A percentile compares a stretch with the other conserved stretches of the same genome.
phyloP scores from a whole-genome alignment of 2,329 filamentous ascomycete species.

The Apiospora pterosperma region DNA sequence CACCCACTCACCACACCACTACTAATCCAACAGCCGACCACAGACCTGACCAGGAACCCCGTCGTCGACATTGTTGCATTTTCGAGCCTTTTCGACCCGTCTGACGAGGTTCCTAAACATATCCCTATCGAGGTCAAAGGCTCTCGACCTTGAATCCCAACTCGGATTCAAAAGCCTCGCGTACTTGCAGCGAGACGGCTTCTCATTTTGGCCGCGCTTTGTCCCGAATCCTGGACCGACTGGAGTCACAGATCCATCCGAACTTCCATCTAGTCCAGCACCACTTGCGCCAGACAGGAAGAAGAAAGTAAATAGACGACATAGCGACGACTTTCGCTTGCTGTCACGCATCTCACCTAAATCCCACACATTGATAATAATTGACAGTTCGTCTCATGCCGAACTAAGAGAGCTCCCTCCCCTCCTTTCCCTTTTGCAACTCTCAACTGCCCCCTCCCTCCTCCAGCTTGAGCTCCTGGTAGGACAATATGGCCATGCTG shows the following conservation, averaged over 20 bases:
- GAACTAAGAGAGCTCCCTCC: conserved; percentile 13
- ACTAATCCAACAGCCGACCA: not conserved
- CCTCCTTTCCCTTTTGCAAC: conserved; percentile 4
- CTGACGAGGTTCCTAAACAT: not conserved
- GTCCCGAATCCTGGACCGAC: not conserved
- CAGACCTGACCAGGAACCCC: too few species aligned
- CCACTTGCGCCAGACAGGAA: not conserved
- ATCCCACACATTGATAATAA: conserved; percentile 1
- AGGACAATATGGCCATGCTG: conserved; percentile 66
- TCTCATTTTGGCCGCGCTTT: conserved; percentile 5
- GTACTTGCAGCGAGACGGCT: conserved; percentile 2
- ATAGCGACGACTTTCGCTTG: not conserved
- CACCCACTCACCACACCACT: not conserved
- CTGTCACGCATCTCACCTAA: not conserved
- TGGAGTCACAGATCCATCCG: conserved; percentile 4
- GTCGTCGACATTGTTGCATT: not conserved
- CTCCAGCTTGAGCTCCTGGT: conserved; percentile 4
- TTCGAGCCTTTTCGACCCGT: not conserved
- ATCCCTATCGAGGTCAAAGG: not conserved
- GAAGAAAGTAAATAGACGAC: not conserved
- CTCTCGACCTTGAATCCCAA: not conserved
- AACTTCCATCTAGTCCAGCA: not conserved
- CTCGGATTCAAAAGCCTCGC: not conserved
- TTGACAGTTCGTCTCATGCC: conserved; percentile 12
- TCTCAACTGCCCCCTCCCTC: not conserved